Evolutionary conservation across 345 rosid genomes (phyloP).

Genomic region (Boechera divaricarpa): DNA sequence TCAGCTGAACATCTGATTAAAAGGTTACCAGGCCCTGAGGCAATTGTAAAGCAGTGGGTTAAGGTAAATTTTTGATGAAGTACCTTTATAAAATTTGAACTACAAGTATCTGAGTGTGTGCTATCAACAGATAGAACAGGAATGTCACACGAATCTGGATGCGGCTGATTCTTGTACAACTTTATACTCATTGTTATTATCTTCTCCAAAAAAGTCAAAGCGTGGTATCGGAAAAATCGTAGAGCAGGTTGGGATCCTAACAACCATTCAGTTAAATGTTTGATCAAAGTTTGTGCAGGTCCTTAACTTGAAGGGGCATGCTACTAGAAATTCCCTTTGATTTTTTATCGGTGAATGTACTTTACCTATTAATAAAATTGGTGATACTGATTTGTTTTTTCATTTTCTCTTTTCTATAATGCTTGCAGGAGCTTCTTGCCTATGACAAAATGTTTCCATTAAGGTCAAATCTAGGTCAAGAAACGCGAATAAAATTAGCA

Average conservation of each 20-base stretch:
- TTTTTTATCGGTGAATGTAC: constrained; percentile 12
- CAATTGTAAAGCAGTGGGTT: constrained; percentile 88
- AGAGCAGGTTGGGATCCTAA: constrained; percentile 73
- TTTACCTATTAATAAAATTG: constrained; percentile 19
- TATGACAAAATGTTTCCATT: constrained; percentile 59
- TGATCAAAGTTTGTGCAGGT: constrained; percentile 1
- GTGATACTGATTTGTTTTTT: constrained; percentile 18
- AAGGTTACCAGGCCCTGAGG: constrained; percentile 61
- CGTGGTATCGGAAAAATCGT: constrained; percentile 59
- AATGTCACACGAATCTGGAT: constrained; percentile 47
- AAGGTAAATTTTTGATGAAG: constrained; percentile 61
- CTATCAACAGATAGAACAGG: constrained; percentile 63
- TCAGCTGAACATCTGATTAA: constrained; percentile 57
- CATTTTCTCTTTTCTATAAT: constrained; percentile 29
- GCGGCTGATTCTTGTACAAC: constrained; percentile 50
- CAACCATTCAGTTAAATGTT: constrained; percentile 14
- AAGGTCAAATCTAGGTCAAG: constrained; percentile 62
- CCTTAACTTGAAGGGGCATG: constrained; percentile 16
- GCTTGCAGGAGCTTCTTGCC: constrained; percentile 72
- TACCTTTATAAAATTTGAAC: constrained; percentile 27
- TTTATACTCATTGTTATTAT: constrained; percentile 58
- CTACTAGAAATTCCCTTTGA: not conserved
- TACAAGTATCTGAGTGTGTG: constrained; percentile 44
- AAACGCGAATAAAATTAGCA: constrained; percentile 57
- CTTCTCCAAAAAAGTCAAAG: constrained; percentile 54